Conservation (phyloP, 305 asterid species). For the Solanum hybrid region DNA sequence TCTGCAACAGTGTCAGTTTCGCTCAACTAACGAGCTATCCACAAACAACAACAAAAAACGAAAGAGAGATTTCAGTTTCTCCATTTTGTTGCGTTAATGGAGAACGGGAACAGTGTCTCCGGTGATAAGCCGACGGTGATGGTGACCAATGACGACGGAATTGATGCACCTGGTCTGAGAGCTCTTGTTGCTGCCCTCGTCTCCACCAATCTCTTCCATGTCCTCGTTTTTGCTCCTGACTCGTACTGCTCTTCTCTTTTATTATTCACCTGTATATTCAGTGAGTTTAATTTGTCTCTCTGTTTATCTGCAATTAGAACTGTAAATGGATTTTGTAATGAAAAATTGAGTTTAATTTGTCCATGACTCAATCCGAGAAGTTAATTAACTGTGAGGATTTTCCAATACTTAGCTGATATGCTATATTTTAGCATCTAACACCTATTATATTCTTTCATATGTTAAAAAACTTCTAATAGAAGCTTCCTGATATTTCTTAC, state of each 20-base stretch:
- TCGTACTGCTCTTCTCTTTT: constrained; percentile 22
- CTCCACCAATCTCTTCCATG: constrained; percentile 38
- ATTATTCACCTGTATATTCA: background rate
- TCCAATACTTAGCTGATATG: no score
- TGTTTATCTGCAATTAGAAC: background rate
- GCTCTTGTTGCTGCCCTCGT: constrained; percentile 48
- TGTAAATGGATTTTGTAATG: no score
- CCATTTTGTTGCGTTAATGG: background rate
- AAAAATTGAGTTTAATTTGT: no score
- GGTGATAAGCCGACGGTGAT: constrained; percentile 40
- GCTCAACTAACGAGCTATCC: background rate
- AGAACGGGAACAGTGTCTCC: background rate
- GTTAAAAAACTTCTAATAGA: background rate
- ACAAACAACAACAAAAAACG: no score
- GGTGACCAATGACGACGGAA: constrained; percentile 68
- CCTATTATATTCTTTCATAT: background rate
- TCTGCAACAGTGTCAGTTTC: background rate
- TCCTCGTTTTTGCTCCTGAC: constrained; percentile 61
- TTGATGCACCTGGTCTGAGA: constrained; percentile 48
- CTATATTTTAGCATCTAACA: background rate
- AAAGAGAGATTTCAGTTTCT: background rate
- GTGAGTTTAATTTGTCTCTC: background rate
- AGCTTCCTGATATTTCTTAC: background rate
- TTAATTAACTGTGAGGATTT: no score
- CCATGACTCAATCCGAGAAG: no score